These are phyloP conservation scores for Flaveria floridana DNA, from an alignment of 140 eudicot genomes.

Conservation along the genomic window DNA sequence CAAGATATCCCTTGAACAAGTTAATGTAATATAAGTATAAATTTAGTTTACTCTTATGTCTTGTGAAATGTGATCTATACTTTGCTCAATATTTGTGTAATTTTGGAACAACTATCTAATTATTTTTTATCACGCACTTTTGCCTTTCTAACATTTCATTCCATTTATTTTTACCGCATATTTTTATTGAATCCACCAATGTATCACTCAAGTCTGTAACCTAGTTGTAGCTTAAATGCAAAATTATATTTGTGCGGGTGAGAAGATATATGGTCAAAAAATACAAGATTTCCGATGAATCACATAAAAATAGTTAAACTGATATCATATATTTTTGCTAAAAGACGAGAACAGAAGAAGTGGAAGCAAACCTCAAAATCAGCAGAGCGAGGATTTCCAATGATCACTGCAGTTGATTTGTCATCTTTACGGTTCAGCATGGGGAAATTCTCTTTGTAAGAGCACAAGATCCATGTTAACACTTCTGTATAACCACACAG, in stretches of 20 bases:
- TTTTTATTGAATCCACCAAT: not conserved
- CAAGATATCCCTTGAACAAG: too few species aligned
- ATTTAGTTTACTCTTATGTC: too few species aligned
- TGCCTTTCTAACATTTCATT: not conserved
- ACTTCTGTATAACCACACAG: conserved; percentile 83
- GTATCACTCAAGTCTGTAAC: not conserved
- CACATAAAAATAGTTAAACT: not conserved
- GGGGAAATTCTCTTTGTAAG: conserved; percentile 73
- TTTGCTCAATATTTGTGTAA: not conserved
- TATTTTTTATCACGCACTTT: not conserved
- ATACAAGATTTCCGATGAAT: not conserved
- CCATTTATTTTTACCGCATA: not conserved
- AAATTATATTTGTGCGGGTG: not conserved
- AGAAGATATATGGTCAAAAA: not conserved
- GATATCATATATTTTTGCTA: not conserved
- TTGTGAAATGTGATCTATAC: not conserved
- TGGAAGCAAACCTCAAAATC: conserved; percentile 75
- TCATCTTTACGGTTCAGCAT: conserved; percentile 88
- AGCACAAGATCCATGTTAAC: conserved; percentile 70
- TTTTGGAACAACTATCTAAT: not conserved
- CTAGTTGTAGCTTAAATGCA: not conserved
- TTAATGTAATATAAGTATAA: too few species aligned
- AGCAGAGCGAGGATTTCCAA: conserved; percentile 83
- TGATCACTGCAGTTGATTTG: conserved; percentile 62
- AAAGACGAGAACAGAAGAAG: not conserved